Evolutionary conservation across 2,329 filamentous ascomycete species (phyloP), one percentile per base, ranked within the genome.

Genomic region (Colletotrichum musicola): DNA sequence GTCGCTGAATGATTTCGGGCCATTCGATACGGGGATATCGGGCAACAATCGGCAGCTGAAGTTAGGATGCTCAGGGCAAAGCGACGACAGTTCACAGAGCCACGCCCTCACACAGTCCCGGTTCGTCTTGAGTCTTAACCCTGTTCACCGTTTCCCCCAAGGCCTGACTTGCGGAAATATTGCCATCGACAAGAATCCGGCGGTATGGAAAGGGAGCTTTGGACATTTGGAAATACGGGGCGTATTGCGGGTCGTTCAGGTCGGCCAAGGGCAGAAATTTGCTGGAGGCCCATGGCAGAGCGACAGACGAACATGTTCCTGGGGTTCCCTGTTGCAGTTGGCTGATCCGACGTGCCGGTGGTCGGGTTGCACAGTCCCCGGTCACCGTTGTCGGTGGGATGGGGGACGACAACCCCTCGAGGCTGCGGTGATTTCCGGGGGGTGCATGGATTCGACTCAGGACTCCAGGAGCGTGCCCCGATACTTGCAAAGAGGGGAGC

Each of bases 221-320:
- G 59, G 20, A 54, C 16, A 44, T 13, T 46, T 25, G 46, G 27
- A 53, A 61, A 53, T 53, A 46, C 47, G 58, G 58, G 47, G 51
- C 58, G 40, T 9, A 12, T 4, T 56, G 55, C 50, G 62, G 66
- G 62, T 66, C 66, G 35, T 38, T 65, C 65, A 68, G 61, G 65
- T 60, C 30, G 49, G 60, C 47, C 65, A 60, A 60, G 65, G 65
- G 55, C 61, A 60, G 49, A 46, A 35, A 50, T 56, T 56, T 56
- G 42, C 55, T 30, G 22, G 42, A 38, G 14, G 40, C 5, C 65
- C 49, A 64, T 53, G 22, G 18, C 40, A 42, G 13, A 9, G 14
- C 6, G n/a, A 49, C 40, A 38, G 44, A 40, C 35, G 55, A 38
- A 53, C 50, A 35, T 16, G 40, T 42, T 6, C 44, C 18, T 35